phyloP scores from a whole-genome alignment of 495 filamentous ascomycete genomes.

The Evansstolkia leycettana region DNA sequence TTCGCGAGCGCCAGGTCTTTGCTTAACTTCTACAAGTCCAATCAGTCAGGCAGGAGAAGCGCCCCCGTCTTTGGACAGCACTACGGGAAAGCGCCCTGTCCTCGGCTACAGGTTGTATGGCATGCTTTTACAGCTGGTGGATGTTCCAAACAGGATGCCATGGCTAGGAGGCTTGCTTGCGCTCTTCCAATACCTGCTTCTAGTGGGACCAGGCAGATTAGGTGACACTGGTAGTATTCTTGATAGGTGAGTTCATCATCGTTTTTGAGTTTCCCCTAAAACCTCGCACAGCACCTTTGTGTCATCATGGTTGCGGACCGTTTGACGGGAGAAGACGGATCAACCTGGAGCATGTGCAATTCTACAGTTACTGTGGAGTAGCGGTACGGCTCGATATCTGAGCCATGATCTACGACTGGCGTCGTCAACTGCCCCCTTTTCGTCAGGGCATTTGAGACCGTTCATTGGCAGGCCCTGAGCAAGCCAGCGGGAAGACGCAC shows the following conservation, averaged over 20 bases:
- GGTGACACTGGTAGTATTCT: slow-evolving; percentile 63
- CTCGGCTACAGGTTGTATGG: slow-evolving; percentile 61
- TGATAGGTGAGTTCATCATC: slow-evolving; percentile 65
- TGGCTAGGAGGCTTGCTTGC: slow-evolving; percentile 66
- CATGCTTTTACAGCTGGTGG: slow-evolving; percentile 54
- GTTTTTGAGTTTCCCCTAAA: slow-evolving; percentile 4
- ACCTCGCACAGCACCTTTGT: background rate
- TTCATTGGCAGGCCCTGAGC: slow-evolving; percentile 11
- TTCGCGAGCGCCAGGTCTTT: slow-evolving; percentile 2
- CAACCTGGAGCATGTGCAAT: background rate
- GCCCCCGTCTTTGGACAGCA: slow-evolving; percentile 38
- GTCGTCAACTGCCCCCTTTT: slow-evolving; percentile 15
- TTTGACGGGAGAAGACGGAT: background rate
- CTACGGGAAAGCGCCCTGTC: slow-evolving; percentile 49
- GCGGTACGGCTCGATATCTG: slow-evolving; percentile 21
- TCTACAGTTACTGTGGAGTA: slow-evolving; percentile 19
- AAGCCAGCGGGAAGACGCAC: slow-evolving; percentile 14
- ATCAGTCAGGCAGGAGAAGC: slow-evolving; percentile 12
- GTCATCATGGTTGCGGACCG: background rate
- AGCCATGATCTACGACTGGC: slow-evolving; percentile 26
- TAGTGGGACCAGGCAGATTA: slow-evolving; percentile 60
- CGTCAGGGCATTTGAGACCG: slow-evolving; percentile 7
- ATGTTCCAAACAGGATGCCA: slow-evolving; percentile 68
- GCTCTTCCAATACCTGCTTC: slow-evolving; percentile 56
- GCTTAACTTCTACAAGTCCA: slow-evolving; percentile 13